A percentile compares a stretch with the other conserved stretches of the same genome.
Conservation (phyloP, 257 asterid genomes). For the Perilla frutescens region DNA sequence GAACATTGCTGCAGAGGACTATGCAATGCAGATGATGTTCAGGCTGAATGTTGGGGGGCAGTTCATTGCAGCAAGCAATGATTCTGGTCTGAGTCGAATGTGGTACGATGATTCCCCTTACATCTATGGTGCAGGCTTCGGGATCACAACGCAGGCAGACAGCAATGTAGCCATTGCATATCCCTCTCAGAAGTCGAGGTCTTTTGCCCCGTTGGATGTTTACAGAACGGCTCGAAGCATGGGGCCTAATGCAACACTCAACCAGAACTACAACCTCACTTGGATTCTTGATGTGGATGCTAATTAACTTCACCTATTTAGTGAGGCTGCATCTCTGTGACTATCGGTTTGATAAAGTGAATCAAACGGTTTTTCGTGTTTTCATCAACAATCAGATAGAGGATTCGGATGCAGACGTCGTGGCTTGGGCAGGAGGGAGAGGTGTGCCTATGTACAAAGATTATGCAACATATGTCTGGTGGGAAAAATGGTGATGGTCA, state of each 20-base stretch:
- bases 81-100: conserved; percentile 52
- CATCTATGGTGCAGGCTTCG: conserved; percentile 63
- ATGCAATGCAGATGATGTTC: conserved; percentile 60
- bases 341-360: conserved; percentile 46
- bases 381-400: conserved; percentile 63
- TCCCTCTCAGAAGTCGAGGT: conserved; percentile 39
- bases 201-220: conserved; percentile 58
- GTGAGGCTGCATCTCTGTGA: conserved; percentile 88
- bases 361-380: conserved; percentile 66
- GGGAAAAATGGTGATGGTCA: conserved; percentile 39
- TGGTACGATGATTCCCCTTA: conserved; percentile 81
- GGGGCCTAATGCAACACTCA: conserved; percentile 62
- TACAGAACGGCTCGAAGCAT: conserved; percentile 59
- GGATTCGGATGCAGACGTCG: conserved; percentile 55
- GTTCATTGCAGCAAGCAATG: conserved; percentile 50
- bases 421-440: conserved; percentile 54
- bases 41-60: conserved; percentile 77
- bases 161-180: conserved; percentile 41
- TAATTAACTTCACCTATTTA: conserved; percentile 64
- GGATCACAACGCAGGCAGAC: conserved; percentile 51
- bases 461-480: conserved; percentile 48
- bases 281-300: conserved; percentile 72
- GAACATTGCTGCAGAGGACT: conserved; percentile 32
- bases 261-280: conserved; percentile 65
- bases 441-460: conserved; percentile 63